Conservation (phyloP, 164 flowering plant genomes). For the Vitis vinifera region DNA sequence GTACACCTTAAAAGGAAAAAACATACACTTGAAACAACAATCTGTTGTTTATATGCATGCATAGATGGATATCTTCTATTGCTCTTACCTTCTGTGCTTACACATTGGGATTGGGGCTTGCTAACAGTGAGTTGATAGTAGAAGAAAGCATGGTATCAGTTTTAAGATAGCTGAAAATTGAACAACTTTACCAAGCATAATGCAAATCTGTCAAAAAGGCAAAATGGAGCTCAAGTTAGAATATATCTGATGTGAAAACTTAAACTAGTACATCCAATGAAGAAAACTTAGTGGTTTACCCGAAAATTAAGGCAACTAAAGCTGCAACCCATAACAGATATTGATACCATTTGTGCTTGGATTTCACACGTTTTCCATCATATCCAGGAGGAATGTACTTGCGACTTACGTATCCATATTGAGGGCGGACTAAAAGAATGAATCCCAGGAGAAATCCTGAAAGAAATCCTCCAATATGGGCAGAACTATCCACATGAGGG, state of each 20-base stretch:
- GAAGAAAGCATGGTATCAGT: not conserved
- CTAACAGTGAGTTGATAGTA: not conserved
- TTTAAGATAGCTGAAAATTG: not conserved
- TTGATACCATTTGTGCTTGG: constrained; percentile 60
- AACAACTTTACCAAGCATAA: not conserved
- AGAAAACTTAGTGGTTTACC: constrained; percentile 15
- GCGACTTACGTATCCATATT: constrained; percentile 55
- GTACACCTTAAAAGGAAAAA: not conserved
- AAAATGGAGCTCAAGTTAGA: not conserved
- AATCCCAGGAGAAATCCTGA: constrained; percentile 72
- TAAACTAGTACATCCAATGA: not conserved
- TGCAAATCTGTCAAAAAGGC: constrained; percentile 1
- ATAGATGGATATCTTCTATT: not conserved
- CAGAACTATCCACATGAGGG: constrained; percentile 57
- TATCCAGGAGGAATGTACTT: constrained; percentile 54
- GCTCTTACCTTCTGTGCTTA: not conserved
- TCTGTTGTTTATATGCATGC: not conserved
- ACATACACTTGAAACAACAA: not conserved
- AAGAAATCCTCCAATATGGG: constrained; percentile 66
- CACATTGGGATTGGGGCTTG: not conserved
- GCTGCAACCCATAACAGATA: constrained; percentile 41
- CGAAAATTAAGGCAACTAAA: constrained; percentile 22
- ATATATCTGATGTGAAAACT: not conserved
- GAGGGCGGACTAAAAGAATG: constrained; percentile 64
- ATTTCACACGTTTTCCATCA: constrained; percentile 31